Conservation (phyloP, 768 basidiomycete genomes). For the Agaricus sinodeliciosus region DNA sequence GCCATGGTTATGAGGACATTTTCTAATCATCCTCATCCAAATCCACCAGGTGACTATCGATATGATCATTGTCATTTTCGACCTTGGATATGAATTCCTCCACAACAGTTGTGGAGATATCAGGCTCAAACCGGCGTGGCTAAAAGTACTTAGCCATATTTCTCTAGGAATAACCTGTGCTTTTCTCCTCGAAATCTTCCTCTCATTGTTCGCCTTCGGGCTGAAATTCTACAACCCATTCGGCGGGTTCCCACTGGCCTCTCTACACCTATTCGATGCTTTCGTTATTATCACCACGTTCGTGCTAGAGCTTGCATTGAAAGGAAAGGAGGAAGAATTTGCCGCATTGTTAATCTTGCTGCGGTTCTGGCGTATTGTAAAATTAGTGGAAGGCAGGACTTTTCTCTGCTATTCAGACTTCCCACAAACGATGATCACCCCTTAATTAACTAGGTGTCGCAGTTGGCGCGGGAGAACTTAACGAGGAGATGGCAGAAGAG, state of each 20-base stretch:
- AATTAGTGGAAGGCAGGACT: slow-evolving; percentile 48
- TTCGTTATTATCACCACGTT: slow-evolving; percentile 68
- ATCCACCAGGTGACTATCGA: slow-evolving; percentile 51
- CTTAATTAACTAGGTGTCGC: slow-evolving; percentile 49
- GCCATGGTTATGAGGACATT: not conserved
- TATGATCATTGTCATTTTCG: slow-evolving; percentile 62
- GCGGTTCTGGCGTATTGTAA: slow-evolving; percentile 77
- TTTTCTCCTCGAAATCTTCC: slow-evolving; percentile 75
- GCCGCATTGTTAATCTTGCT: slow-evolving; percentile 64
- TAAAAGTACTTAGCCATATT: slow-evolving; percentile 51
- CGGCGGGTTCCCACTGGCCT: slow-evolving; percentile 43
- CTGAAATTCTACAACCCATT: slow-evolving; percentile 56
- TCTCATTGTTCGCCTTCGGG: slow-evolving; percentile 64
- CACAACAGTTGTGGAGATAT: slow-evolving; percentile 40
- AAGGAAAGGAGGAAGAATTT: slow-evolving; percentile 64
- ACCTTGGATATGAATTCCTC: slow-evolving; percentile 65
- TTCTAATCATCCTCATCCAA: not conserved
- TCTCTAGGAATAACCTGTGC: slow-evolving; percentile 64
- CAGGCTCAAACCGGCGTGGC: slow-evolving; percentile 50
- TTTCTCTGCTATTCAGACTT: not conserved
- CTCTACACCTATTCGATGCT: slow-evolving; percentile 71
- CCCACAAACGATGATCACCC: too few species aligned
- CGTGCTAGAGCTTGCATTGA: slow-evolving; percentile 60
- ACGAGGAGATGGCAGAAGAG: slow-evolving; percentile 45
- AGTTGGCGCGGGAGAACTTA: slow-evolving; percentile 66